phyloP scores from a whole-genome alignment of 73 alveolate genomes.

The Blepharisma japonicum region DNA sequence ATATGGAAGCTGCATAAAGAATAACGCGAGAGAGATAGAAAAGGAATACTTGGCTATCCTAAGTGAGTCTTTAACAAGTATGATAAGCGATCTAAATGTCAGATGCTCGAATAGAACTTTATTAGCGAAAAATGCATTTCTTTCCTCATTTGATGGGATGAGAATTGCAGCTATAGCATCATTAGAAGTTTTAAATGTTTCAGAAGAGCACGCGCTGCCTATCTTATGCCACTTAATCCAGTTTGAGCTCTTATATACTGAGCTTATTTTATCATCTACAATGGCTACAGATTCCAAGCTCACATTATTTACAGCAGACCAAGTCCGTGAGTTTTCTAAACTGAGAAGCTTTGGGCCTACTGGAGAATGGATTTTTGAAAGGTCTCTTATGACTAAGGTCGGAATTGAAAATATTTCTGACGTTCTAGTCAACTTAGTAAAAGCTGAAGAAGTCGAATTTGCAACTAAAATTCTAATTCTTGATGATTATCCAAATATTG shows the following conservation, averaged over 20 bases:
- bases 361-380: slow-evolving; percentile 22
- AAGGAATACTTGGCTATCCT: neutral
- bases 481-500: slow-evolving; percentile 25
- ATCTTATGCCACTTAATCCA: neutral
- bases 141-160: slow-evolving; percentile 16
- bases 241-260: slow-evolving; percentile 18
- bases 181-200: neutral
- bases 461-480: slow-evolving; percentile 1
- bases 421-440: neutral
- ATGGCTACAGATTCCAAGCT: neutral
- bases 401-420: neutral
- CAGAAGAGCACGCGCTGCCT: neutral
- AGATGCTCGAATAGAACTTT: neutral
- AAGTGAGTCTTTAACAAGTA: neutral
- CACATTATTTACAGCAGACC: neutral
- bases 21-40: neutral
- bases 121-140: neutral
- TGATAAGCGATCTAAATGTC: neutral
- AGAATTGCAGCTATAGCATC: neutral
- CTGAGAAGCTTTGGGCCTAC: neutral
- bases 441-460: neutral
- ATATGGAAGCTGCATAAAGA: neutral
- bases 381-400: neutral
- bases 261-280: neutral
- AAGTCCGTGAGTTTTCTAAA: neutral